Base-by-base conservation (phyloP, 1,139 yeast species). In the Sugiyamaella castrensis region DNA sequence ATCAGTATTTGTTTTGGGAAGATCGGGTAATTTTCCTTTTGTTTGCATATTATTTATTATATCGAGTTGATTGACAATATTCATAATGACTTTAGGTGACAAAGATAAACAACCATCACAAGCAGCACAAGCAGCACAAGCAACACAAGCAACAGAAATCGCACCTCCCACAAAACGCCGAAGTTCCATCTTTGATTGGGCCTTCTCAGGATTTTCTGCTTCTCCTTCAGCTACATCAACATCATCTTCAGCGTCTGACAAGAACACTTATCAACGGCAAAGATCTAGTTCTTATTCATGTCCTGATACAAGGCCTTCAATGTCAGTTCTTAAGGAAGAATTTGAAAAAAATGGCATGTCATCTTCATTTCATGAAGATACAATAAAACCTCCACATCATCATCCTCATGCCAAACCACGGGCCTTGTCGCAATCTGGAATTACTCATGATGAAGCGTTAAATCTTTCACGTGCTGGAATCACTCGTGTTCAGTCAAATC, bases 401-500 rank as follows among this genome's bases (percentile, higher is more conserved):
- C 42, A 11, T 26, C 26, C 28, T n/a, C 31, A 38, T 28, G n/a
- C 28, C 8, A 53, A 47, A 26, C 56, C 54, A 11, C 43, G 61
- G 13, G 37, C 59, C 24, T 29, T 54, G 42, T 59, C 64, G 10
- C 57, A 55, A 47, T 49, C 59, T 9, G 51, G 52, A 13, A 61
- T 64, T 38, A 54, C 69, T 6, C 67, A 67, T 29, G 72, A 68
- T 50, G 71, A 68, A 48, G 72, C 72, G 9, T 57, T 68, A 53
- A 68, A 68, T 53, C 59, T 68, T 45, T 60, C 70, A 8, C 58
- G 72, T 9, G 70, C 71, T 8, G 63, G 61, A 3, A 51, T 44
- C 41, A 46, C 49, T 8, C 33, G 51, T 44, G 50, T 48, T 33
- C 33, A 48, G 19, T 45, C 60, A 27, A 40, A 28, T 33, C 33